Evolutionary conservation across 2,329 filamentous ascomycete species (phyloP).

Genomic region (Decorospora gaudefroyi): DNA sequence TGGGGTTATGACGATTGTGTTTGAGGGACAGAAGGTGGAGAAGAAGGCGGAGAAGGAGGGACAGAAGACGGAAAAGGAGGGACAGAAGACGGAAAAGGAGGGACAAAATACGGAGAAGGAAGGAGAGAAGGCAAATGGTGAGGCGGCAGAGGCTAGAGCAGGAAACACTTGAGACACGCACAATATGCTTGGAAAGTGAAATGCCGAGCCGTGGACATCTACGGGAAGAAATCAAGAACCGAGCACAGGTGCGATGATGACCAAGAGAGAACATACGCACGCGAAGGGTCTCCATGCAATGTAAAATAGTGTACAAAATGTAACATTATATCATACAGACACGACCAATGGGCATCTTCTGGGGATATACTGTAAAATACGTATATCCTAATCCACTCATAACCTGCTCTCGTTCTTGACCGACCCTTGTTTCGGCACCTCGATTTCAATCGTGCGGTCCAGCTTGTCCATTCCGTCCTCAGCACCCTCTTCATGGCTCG

Average conservation of each 20-base stretch:
- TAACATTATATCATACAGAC: conserved; percentile 15
- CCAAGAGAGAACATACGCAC: not conserved
- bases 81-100: conserved; percentile 20
- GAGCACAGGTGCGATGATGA: not conserved
- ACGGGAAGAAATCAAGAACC: not conserved
- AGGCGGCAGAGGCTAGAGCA: too few species aligned
- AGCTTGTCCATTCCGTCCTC: conserved; percentile 1
- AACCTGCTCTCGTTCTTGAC: conserved; percentile 16
- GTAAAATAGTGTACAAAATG: conserved; percentile 10
- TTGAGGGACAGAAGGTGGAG: conserved; percentile 35
- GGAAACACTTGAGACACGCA: too few species aligned
- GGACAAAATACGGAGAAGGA: conserved; percentile 31
- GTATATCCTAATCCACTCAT: conserved; percentile 1
- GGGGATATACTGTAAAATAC: conserved; percentile 26
- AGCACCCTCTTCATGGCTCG: not conserved
- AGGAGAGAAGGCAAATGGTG: conserved; percentile 9
- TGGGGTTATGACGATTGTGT: conserved; percentile 39
- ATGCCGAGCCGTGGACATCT: conserved; percentile 3
- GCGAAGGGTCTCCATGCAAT: not conserved
- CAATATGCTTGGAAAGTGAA: not conserved
- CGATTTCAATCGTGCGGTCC: not conserved
- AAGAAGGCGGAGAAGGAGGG: conserved; percentile 22
- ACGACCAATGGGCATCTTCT: conserved; percentile 18
- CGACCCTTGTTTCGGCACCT: not conserved
- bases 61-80: conserved; percentile 24